phyloP scores from a whole-genome alignment of 257 asterid species.

The Orobanche coerulescens region DNA sequence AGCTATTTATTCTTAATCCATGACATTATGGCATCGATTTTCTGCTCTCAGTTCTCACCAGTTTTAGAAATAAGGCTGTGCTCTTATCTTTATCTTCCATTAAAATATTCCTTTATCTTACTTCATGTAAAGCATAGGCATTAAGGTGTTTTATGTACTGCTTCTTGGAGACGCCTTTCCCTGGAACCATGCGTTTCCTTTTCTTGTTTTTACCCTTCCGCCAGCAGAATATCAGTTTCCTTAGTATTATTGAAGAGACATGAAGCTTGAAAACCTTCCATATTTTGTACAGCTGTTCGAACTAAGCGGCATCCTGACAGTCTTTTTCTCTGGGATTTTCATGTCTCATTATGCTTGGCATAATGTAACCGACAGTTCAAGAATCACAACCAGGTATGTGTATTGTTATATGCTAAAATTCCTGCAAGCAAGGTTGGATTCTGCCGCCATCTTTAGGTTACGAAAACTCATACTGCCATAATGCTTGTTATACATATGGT shows the following conservation, averaged over 20 bases:
- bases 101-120: background rate
- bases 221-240: too few relatives aligned
- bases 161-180: background rate
- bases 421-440: background rate
- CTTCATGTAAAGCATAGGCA: constrained; percentile 1
- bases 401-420: background rate
- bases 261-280: constrained; percentile 8
- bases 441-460: background rate
- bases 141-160: background rate
- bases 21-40: too few relatives aligned
- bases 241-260: too few relatives aligned
- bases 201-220: too few relatives aligned
- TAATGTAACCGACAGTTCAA: constrained; percentile 77
- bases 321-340: constrained; percentile 76
- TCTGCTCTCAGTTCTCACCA: too few relatives aligned
- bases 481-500: background rate
- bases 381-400: constrained; percentile 62
- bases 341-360: constrained; percentile 99
- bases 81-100: background rate
- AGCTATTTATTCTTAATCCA: too few relatives aligned
- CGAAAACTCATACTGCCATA: background rate
- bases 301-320: constrained; percentile 89
- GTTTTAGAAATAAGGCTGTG: background rate
- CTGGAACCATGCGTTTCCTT: too few relatives aligned
- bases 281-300: constrained; percentile 33